Evolutionary conservation across 352 stramenopile species (phyloP).

Genomic region (Phytophthora kernoviae): DNA sequence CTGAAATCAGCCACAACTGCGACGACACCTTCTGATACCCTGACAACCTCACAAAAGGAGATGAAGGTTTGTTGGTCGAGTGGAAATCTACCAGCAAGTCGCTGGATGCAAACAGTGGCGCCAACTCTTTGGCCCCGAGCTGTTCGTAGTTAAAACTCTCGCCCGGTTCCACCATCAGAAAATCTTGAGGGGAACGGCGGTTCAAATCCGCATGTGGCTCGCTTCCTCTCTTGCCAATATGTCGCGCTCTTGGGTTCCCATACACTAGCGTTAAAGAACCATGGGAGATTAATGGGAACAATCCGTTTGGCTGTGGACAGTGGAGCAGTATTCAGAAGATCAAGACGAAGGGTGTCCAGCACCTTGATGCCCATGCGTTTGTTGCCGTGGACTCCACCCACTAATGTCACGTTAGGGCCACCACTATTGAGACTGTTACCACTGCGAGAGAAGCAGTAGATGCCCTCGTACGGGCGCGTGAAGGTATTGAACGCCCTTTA

Average conservation of each 20-base stretch:
- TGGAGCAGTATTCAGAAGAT: conserved; percentile 37
- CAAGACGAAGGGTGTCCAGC: conserved; percentile 59
- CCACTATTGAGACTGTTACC: not conserved
- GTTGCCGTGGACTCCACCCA: conserved; percentile 79
- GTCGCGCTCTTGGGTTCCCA: conserved; percentile 61
- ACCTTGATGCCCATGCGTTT: conserved; percentile 71
- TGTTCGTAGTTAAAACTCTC: conserved; percentile 45
- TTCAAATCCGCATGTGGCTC: conserved; percentile 67
- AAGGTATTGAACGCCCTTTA: conserved; percentile 34
- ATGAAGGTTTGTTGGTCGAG: conserved; percentile 80
- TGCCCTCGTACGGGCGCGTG: conserved; percentile 38
- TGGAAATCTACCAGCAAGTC: conserved; percentile 78
- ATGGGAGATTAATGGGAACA: conserved; percentile 32
- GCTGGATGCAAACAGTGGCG: conserved; percentile 49
- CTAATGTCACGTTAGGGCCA: conserved; percentile 57
- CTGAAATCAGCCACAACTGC: conserved; percentile 32
- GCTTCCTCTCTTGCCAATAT: conserved; percentile 56
- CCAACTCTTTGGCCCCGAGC: conserved; percentile 57
- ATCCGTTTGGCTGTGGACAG: conserved; percentile 15
- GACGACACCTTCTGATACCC: conserved; percentile 39
- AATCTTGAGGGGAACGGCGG: conserved; percentile 57
- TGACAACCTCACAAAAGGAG: conserved; percentile 67
- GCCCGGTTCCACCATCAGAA: conserved; percentile 25
- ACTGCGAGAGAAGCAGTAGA: conserved; percentile 50
- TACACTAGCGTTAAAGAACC: conserved; percentile 66